Evolutionary conservation across 164 flowering plant genomes (phyloP).

Genomic region (Sedum album): DNA sequence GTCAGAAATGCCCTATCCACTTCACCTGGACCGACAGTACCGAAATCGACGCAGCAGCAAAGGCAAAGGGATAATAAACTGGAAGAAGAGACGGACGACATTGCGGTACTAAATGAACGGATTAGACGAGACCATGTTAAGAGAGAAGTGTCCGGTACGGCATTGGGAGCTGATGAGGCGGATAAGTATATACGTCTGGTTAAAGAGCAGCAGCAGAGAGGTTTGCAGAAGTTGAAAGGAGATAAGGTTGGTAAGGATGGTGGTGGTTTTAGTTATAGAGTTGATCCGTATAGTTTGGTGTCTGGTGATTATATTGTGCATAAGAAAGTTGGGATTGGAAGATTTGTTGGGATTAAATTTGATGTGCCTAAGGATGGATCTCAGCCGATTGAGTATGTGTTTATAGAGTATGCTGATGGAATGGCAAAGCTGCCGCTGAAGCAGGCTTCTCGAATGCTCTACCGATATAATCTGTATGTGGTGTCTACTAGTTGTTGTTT

Average conservation of each 20-base stretch:
- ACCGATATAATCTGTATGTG: conserved; percentile 81
- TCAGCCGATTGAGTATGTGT: conserved; percentile 62
- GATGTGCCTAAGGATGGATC: conserved; percentile 43
- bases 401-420: conserved; percentile 87
- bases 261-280: conserved; percentile 54
- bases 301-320: conserved; percentile 90
- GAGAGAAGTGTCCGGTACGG: conserved; percentile 31
- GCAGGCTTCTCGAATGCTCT: conserved; percentile 83
- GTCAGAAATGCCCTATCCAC: background rate
- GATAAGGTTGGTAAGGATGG: conserved; percentile 18
- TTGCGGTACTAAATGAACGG: conserved; percentile 52
- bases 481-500: background rate
- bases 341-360: conserved; percentile 65
- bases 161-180: conserved; percentile 62
- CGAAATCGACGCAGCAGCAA: background rate
- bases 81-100: conserved; percentile 32
- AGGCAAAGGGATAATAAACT: background rate
- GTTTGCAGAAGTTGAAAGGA: conserved; percentile 69
- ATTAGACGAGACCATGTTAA: conserved; percentile 50
- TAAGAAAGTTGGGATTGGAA: conserved; percentile 85
- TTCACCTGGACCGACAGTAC: background rate
- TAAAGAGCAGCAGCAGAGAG: conserved; percentile 90
- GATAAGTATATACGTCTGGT: conserved; percentile 73
- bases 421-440: conserved; percentile 90
- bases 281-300: conserved; percentile 71